A percentile compares a stretch with the other conserved stretches of the same genome.
These are phyloP conservation scores for Cokeromyces recurvatus DNA, from an alignment of 371 early-diverging fungal species.

Conservation along the genomic window DNA sequence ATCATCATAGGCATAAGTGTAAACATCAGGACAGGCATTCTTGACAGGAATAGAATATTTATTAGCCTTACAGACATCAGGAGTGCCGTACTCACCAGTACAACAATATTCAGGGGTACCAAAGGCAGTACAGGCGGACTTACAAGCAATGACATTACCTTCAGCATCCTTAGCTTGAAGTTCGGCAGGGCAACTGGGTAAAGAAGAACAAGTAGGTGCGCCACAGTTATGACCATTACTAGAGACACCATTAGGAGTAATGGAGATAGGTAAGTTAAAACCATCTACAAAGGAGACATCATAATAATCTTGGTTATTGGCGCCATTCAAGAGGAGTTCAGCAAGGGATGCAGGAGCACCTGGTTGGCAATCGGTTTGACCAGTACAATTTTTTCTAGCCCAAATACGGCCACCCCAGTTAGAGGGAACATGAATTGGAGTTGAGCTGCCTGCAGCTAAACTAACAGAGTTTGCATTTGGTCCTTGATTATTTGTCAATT, in stretches of 20 bases:
- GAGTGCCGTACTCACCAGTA: slow-evolving; percentile 12
- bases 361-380: slow-evolving; percentile 19
- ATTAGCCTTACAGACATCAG: slow-evolving; percentile 14
- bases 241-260: slow-evolving; percentile 22
- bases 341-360: slow-evolving; percentile 30
- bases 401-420: slow-evolving; percentile 43
- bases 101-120: slow-evolving; percentile 25
- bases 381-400: slow-evolving; percentile 31
- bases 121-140: slow-evolving; percentile 22
- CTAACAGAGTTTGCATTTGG: background rate
- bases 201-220: slow-evolving; percentile 18
- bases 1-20: slow-evolving; percentile 20
- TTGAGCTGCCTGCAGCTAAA: slow-evolving; percentile 19
- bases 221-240: slow-evolving; percentile 28
- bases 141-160: slow-evolving; percentile 29
- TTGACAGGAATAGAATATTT: slow-evolving; percentile 12
- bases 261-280: slow-evolving; percentile 27
- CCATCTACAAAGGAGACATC: slow-evolving; percentile 37
- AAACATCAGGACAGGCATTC: slow-evolving; percentile 21
- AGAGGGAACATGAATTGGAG: slow-evolving; percentile 7
- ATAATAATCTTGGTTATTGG: slow-evolving; percentile 22
- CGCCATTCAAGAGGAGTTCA: slow-evolving; percentile 24
- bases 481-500: slow-evolving; percentile 26
- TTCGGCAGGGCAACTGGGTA: slow-evolving; percentile 28
- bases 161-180: slow-evolving; percentile 21